phyloP scores from a whole-genome alignment of 148 eudicot species.

The Rhododendron mucronatum region DNA sequence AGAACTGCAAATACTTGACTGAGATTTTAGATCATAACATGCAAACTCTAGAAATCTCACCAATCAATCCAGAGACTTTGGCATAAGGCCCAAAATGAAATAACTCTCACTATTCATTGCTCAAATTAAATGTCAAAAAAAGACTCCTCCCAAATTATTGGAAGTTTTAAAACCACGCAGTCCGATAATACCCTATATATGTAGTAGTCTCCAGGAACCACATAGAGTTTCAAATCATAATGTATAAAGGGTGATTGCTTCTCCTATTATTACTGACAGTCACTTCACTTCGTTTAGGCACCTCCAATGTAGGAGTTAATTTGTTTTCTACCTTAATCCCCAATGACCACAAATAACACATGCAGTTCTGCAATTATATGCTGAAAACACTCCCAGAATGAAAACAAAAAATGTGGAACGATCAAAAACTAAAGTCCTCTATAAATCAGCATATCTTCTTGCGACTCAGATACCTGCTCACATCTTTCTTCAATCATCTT shows the following conservation, averaged over 20 bases:
- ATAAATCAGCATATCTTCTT: neutral
- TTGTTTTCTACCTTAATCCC: neutral
- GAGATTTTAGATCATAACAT: neutral
- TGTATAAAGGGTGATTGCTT: neutral
- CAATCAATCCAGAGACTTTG: neutral
- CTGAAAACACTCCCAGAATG: neutral
- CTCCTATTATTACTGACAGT: neutral
- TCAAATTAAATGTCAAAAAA: neutral
- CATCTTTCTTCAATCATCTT: slow-evolving; percentile 88
- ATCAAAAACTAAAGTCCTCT: neutral
- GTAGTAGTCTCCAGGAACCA: neutral
- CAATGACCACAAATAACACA: neutral
- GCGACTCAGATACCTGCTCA: slow-evolving; percentile 61
- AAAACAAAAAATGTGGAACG: neutral
- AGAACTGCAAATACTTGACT: neutral
- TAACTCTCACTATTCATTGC: neutral
- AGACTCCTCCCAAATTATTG: neutral
- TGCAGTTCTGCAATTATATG: neutral
- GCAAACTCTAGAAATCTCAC: neutral
- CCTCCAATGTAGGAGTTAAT: neutral
- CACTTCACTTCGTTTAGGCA: neutral
- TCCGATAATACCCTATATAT: neutral
- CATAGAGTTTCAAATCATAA: neutral
- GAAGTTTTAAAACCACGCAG: neutral
- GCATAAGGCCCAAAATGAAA: neutral